Conservation (phyloP, 192 early-diverging fungal species). For the Paraglomus brasilianum region DNA sequence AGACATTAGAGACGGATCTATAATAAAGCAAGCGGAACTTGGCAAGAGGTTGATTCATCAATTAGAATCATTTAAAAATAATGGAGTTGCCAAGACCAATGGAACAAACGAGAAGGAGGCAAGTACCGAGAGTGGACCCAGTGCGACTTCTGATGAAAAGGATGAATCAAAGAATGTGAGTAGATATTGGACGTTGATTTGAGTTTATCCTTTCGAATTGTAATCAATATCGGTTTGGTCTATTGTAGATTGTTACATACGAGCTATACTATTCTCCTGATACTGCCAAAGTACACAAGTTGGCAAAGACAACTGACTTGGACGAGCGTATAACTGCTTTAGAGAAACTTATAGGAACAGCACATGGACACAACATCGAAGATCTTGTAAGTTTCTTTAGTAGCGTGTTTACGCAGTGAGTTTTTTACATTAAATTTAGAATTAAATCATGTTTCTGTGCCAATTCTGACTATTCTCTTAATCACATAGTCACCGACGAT, state of each 20-base stretch:
- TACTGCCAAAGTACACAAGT: conserved; percentile 50
- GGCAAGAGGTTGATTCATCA: conserved; percentile 53
- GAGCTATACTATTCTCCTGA: conserved; percentile 73
- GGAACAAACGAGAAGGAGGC: conserved; percentile 24
- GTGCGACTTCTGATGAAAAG: not conserved
- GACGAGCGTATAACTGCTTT: conserved; percentile 67
- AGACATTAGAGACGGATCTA: conserved; percentile 32
- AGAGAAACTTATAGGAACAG: conserved; percentile 68
- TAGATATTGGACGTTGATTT: no score
- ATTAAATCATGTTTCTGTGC: not conserved
- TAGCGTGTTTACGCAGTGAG: not conserved
- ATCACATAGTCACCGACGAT: conserved; percentile 36
- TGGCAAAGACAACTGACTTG: conserved; percentile 59
- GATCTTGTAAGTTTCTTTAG: conserved; percentile 37
- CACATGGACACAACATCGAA: conserved; percentile 58
- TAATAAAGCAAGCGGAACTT: conserved; percentile 49
- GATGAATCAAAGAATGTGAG: conserved; percentile 23
- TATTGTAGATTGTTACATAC: conserved; percentile 60
- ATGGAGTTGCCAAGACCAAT: conserved; percentile 24
- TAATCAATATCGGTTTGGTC: not conserved
- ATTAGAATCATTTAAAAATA: conserved; percentile 50
- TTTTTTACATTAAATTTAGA: not conserved
- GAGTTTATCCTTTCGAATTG: no score
- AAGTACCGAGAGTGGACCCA: conserved; percentile 5
- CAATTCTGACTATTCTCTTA: conserved; percentile 32